Conservation (phyloP, 495 filamentous ascomycete species). For the Aspergillus kassunensis region DNA sequence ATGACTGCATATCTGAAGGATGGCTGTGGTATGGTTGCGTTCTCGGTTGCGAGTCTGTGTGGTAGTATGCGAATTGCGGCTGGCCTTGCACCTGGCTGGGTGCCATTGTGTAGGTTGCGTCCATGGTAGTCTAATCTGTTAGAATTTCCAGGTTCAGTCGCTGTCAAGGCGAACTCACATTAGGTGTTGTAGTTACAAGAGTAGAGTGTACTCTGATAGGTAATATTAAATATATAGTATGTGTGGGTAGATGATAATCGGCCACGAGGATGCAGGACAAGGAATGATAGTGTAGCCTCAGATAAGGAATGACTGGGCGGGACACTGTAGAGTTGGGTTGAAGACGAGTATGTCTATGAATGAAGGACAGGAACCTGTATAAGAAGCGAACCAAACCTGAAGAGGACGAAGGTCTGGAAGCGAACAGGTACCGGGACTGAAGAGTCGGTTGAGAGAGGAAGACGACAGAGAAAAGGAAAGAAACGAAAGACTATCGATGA, state of each 20-base stretch:
- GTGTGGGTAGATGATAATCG: slow-evolving; percentile 8
- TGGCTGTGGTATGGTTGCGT: slow-evolving; percentile 75
- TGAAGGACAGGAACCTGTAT: slow-evolving; percentile 35
- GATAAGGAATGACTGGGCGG: slow-evolving; percentile 18
- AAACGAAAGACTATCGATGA: slow-evolving; percentile 19
- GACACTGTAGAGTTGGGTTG: too few relatives aligned
- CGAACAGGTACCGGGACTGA: slow-evolving; percentile 20
- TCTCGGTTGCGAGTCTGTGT: slow-evolving; percentile 64
- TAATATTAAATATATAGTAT: slow-evolving; percentile 22
- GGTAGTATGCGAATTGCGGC: slow-evolving; percentile 89
- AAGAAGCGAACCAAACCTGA: slow-evolving; percentile 17
- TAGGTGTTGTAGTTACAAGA: slow-evolving; percentile 11
- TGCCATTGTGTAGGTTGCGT: slow-evolving; percentile 52
- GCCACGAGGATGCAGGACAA: slow-evolving; percentile 16
- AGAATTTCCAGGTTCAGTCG: too few relatives aligned
- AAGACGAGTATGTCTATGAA: too few relatives aligned
- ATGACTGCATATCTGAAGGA: slow-evolving; percentile 42
- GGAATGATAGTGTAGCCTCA: slow-evolving; percentile 24
- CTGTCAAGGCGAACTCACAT: too few relatives aligned
- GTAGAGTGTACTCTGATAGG: slow-evolving; percentile 9
- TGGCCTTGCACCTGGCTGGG: slow-evolving; percentile 58
- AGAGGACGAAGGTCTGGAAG: slow-evolving; percentile 9
- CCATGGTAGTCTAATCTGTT: too few relatives aligned
- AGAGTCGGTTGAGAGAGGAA: slow-evolving; percentile 29
- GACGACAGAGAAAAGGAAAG: slow-evolving; percentile 21